Percentiles rank a stretch among this genome's conserved stretches.
These are phyloP conservation scores for Macrotyloma uniflorum DNA, from an alignment of 306 rosid species.

Conservation along the genomic window DNA sequence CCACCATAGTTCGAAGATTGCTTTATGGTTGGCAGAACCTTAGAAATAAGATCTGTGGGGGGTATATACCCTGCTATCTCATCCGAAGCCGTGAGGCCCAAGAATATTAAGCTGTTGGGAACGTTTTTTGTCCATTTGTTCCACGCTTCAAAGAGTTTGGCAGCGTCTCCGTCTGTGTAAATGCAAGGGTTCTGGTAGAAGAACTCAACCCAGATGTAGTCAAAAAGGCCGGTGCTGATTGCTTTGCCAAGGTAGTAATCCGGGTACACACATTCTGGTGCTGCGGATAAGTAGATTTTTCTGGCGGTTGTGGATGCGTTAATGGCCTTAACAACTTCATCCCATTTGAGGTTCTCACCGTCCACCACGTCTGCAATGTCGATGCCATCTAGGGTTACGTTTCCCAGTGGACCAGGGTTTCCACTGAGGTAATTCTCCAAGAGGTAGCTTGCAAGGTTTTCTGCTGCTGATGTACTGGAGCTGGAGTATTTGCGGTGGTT, in stretches of 20 bases:
- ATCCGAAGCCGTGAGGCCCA: background rate
- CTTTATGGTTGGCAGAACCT: background rate
- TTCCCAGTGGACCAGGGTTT: background rate
- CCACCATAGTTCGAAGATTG: conserved; percentile 18
- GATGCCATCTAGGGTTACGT: conserved; percentile 5
- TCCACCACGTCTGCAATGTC: background rate
- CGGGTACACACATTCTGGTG: conserved; percentile 25
- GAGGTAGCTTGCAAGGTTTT: background rate
- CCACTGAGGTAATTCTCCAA: background rate
- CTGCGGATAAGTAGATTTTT: background rate
- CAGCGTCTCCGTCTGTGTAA: background rate
- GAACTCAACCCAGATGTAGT: conserved; percentile 60
- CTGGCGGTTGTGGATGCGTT: background rate
- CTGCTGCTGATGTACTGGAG: background rate
- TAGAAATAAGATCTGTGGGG: background rate
- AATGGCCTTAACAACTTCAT: background rate
- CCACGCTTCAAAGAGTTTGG: conserved; percentile 40
- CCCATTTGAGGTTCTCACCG: background rate
- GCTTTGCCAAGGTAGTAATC: conserved; percentile 32
- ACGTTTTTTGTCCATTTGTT: conserved; percentile 32
- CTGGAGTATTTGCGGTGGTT: background rate
- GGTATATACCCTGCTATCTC: background rate
- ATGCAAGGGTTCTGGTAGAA: conserved; percentile 49
- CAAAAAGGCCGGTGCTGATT: conserved; percentile 46
- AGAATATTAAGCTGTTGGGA: background rate